Conservation (phyloP, 2,329 filamentous ascomycete genomes). For the Septoria linicola region DNA sequence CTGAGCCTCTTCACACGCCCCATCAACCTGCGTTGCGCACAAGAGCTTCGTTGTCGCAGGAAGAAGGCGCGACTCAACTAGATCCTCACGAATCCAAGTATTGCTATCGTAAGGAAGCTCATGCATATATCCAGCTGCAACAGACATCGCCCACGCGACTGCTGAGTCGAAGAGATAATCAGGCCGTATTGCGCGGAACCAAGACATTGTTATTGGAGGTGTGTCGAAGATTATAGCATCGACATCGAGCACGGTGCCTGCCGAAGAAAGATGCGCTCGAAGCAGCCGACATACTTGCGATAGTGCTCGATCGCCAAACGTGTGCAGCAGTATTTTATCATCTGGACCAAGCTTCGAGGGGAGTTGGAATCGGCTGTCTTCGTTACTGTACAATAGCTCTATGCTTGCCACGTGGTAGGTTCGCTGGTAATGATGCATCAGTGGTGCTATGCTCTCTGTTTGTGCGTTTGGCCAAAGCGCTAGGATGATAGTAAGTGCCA, state of each 20-base stretch:
- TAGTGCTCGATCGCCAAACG: slow-evolving; percentile 8
- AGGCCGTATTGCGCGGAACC: slow-evolving; percentile 2
- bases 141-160: background rate
- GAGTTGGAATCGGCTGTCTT: background rate
- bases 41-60: background rate
- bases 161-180: slow-evolving; percentile 6
- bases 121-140: background rate
- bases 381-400: background rate
- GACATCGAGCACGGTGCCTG: slow-evolving; percentile 12
- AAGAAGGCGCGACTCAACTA: slow-evolving; percentile 5
- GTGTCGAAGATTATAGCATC: slow-evolving; percentile 12
- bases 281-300: slow-evolving; percentile 10
- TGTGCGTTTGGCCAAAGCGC: slow-evolving; percentile 11
- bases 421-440: background rate
- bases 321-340: slow-evolving; percentile 6
- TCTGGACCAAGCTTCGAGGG: background rate
- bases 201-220: slow-evolving; percentile 1
- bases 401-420: slow-evolving; percentile 9
- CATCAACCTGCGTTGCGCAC: background rate
- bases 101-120: slow-evolving; percentile 9
- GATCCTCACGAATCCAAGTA: slow-evolving; percentile 13
- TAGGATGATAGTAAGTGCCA: slow-evolving; percentile 6
- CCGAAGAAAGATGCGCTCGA: slow-evolving; percentile 5
- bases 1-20: background rate
- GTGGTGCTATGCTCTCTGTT: background rate